These are phyloP conservation scores for Gnetum montanum DNA, from an alignment of 75 land plant species.

Conservation along the genomic window DNA sequence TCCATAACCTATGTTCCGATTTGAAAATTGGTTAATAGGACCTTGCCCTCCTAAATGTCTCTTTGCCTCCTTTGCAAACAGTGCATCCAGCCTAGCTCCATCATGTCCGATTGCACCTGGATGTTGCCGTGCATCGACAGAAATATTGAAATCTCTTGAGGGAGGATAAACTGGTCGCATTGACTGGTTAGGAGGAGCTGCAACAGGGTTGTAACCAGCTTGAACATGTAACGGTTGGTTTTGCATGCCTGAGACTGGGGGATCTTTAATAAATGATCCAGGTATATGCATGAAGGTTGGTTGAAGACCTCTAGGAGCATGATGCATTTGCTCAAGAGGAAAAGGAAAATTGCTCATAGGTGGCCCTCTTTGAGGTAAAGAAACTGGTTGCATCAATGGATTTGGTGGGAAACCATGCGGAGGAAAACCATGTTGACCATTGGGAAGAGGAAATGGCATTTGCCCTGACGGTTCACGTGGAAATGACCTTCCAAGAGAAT, in stretches of 20 bases:
- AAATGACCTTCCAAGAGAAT: constrained; percentile 4
- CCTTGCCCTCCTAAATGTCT: background rate
- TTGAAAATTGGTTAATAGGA: constrained; percentile 3
- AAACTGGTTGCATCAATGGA: constrained; percentile 6
- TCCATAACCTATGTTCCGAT: constrained; percentile 7
- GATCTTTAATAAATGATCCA: background rate
- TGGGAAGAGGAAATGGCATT: constrained; percentile 3
- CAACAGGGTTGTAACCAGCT: no score
- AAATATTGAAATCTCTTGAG: no score
- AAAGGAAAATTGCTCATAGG: constrained; percentile 1
- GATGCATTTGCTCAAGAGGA: constrained; percentile 1
- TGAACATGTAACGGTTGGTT: no score
- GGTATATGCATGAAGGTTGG: background rate
- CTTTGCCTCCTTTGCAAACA: constrained; percentile 9
- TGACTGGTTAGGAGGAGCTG: no score
- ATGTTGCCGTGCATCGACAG: background rate
- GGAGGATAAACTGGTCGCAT: no score
- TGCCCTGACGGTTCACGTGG: constrained; percentile 1
- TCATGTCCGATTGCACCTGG: constrained; percentile 6
- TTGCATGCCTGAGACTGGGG: no score
- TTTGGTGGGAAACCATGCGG: constrained; percentile 8
- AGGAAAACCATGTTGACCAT: background rate
- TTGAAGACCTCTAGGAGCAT: background rate
- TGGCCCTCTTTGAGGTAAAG: constrained; percentile 3
- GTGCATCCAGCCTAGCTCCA: background rate